phyloP scores from a whole-genome alignment of 176 grass and related monocot species.

The Pontederia paniculata region DNA sequence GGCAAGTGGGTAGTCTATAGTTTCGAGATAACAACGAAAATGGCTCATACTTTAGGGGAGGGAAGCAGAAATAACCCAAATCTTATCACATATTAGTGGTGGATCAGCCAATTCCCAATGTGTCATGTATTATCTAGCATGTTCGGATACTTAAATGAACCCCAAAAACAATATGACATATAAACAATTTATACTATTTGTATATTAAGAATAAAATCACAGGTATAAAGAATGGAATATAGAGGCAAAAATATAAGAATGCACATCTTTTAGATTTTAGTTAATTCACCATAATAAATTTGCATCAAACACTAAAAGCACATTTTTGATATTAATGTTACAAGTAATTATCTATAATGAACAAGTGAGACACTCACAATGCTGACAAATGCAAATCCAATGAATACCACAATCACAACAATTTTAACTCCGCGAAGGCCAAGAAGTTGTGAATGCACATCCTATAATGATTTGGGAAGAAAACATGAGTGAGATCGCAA shows the following conservation, averaged over 20 bases:
- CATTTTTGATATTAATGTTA: background rate
- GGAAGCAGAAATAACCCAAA: too few species aligned
- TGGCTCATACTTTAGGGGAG: too few species aligned
- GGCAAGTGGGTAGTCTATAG: too few species aligned
- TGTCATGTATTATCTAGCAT: too few species aligned
- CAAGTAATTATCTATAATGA: background rate
- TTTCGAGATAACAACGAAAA: too few species aligned
- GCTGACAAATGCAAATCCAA: slow-evolving; percentile 82
- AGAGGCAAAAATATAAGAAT: background rate
- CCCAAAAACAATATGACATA: too few species aligned
- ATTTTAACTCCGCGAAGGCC: slow-evolving; percentile 60
- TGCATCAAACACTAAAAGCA: background rate
- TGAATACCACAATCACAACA: slow-evolving; percentile 57
- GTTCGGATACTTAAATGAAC: too few species aligned
- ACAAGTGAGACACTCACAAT: slow-evolving; percentile 55
- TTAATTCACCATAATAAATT: background rate
- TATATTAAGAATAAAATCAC: too few species aligned
- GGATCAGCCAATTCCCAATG: too few species aligned
- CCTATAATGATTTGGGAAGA: slow-evolving; percentile 20
- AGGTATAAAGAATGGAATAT: background rate
- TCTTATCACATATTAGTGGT: too few species aligned
- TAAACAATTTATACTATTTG: too few species aligned
- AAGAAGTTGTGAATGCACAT: slow-evolving; percentile 72
- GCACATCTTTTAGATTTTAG: background rate
- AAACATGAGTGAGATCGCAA: too few species aligned